A percentile compares a stretch with the other conserved stretches of the same genome.
Evolutionary conservation across 257 asterid species (phyloP).

Genomic region (Osmanthus fragrans): DNA sequence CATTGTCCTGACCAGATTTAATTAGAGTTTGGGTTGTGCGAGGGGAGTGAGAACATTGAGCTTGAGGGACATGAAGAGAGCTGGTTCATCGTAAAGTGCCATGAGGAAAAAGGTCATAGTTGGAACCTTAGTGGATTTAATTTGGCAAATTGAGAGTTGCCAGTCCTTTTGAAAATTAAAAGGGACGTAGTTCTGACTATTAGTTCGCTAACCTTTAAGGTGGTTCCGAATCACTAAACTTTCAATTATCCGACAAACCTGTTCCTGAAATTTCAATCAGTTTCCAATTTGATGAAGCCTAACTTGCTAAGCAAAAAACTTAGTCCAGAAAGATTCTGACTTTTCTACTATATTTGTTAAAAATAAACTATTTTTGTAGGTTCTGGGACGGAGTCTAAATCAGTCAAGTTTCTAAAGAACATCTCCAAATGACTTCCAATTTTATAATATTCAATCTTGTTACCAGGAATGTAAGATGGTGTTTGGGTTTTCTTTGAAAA

Average conservation of each 20-base stretch:
- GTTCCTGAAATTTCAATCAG: background rate
- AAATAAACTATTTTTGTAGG: background rate
- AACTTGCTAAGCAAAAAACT: background rate
- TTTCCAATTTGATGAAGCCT: background rate
- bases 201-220: background rate
- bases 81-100: background rate
- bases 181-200: background rate
- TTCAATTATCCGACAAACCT: background rate
- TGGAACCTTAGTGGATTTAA: background rate
- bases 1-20: background rate
- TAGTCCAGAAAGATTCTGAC: background rate
- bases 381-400: background rate
- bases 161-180: background rate
- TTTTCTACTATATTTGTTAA: background rate
- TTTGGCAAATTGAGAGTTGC: background rate
- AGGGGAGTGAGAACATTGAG: background rate
- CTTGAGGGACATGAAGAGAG: background rate
- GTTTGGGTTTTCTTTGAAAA: background rate
- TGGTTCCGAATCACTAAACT: background rate
- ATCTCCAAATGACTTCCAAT: slow-evolving; percentile 6
- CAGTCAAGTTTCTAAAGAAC: background rate
- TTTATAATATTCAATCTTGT: background rate
- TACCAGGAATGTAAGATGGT: background rate
- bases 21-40: background rate
- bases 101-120: background rate